Evolutionary conservation across 1,284 basidiomycete genomes (phyloP), one percentile per base, ranked within the genome.

Genomic region (Trametes hirsuta): DNA sequence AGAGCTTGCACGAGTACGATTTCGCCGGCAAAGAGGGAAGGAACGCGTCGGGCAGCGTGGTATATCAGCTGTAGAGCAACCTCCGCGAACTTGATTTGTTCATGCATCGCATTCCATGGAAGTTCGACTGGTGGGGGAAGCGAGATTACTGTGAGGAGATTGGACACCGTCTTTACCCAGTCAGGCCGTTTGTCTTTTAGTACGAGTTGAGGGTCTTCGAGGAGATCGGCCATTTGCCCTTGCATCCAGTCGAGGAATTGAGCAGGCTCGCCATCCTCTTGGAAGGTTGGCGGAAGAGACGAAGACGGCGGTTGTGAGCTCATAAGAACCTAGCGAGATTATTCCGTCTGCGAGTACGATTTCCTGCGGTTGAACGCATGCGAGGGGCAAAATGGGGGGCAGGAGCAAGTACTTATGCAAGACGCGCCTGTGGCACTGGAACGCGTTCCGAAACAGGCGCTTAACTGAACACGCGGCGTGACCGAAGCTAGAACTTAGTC

Each of bases 61-160:
- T 77, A 75, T 50, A 88, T 75, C 53, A 87, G 74, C 30, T 84
- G 79, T 50, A 90, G 73, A 8, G 82, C 79, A 15, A 79, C 71
- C 36, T 84, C 80, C 2, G 81, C 81, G 57, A 89, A 73, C 52
- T 76, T 79, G 53, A 85, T 75, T 64, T 83, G 85, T 68, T 88
- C 86, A 64, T 83, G 78, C 63, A 84, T 75, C 8, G 79, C 74
- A 41, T 73, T 77, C 84, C 86, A 89, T 24, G 76, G 75, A 69
- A 57, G 75, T 69, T 66, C 73, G 46, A 72, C 74, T 36, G 79
- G 79, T 44, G 75, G 74, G 57, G 76, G 84, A 69, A 87, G 85
- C 42, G 75, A 74, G 37, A 59, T 51, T 1, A 61, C 49, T 5
- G 53, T 34, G 1, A 63, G 37, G 4, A 65, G 37, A 15, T 35